Evolutionary conservation across 345 rosid species (phyloP).

Genomic region (Salix dunnii): DNA sequence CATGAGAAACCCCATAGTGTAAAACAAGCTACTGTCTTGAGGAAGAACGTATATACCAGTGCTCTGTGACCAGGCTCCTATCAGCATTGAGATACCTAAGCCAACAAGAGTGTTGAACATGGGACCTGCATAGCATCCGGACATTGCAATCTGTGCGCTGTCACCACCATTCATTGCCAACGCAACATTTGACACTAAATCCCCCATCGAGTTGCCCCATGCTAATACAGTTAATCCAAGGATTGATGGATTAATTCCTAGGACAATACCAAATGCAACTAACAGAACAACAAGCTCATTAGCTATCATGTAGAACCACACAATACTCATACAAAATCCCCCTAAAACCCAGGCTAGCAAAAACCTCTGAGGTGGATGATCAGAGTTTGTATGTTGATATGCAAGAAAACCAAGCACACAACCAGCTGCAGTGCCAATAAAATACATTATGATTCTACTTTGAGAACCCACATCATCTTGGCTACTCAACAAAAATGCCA

Average conservation of each 20-base stretch:
- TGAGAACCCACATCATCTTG: conserved; percentile 43
- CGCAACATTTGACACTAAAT: conserved; percentile 77
- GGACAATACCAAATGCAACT: conserved; percentile 60
- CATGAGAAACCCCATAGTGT: conserved; percentile 68
- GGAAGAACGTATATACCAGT: conserved; percentile 54
- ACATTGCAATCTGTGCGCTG: conserved; percentile 72
- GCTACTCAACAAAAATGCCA: conserved; percentile 60
- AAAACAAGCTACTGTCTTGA: conserved; percentile 53
- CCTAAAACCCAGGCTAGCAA: conserved; percentile 77
- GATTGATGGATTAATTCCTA: conserved; percentile 74
- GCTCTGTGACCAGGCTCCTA: conserved; percentile 66
- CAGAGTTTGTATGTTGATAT: conserved; percentile 38
- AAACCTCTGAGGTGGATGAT: conserved; percentile 68
- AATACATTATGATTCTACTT: conserved; percentile 31
- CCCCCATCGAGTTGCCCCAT: conserved; percentile 98
- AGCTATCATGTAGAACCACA: conserved; percentile 91
- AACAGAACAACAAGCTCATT: conserved; percentile 81
- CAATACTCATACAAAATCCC: conserved; percentile 81
- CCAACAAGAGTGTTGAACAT: conserved; percentile 90
- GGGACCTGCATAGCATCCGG: conserved; percentile 95
- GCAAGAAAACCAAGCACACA: conserved; percentile 52
- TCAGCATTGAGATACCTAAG: conserved; percentile 65
- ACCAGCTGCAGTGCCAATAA: conserved; percentile 45
- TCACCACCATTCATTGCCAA: conserved; percentile 73
- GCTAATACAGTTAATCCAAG: conserved; percentile 86